Evolutionary conservation across 1,284 basidiomycete species (phyloP).

Genomic region (Ceratobasidium sp.): DNA sequence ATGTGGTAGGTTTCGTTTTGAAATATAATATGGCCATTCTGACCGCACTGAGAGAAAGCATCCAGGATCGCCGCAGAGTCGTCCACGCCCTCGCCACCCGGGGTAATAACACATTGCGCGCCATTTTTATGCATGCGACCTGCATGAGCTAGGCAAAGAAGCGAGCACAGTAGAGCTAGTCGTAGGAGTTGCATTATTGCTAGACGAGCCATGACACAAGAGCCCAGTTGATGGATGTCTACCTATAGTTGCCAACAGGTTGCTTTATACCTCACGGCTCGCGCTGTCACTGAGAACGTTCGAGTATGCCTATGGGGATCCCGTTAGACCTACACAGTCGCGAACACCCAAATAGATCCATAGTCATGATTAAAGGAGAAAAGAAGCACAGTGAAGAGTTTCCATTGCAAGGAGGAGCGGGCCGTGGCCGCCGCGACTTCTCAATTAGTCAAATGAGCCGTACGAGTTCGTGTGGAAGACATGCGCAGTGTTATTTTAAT

Average conservation of each 20-base stretch:
- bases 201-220: too few species aligned
- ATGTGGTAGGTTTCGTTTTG: constrained; percentile 38
- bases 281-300: neutral
- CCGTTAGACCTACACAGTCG: too few species aligned
- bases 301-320: too few species aligned
- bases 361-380: constrained; percentile 15
- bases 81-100: constrained; percentile 25
- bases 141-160: neutral
- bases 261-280: neutral
- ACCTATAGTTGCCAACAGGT: neutral
- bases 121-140: constrained; percentile 13
- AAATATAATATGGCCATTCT: constrained; percentile 32
- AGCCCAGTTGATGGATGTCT: too few species aligned
- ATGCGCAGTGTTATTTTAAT: neutral
- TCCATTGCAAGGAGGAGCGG: neutral
- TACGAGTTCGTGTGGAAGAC: neutral
- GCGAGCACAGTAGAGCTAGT: neutral
- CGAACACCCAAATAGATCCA: too few species aligned
- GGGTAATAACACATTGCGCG: constrained; percentile 17
- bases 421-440: constrained; percentile 11
- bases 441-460: neutral
- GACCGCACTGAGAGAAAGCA: constrained; percentile 29
- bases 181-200: neutral
- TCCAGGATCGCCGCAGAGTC: constrained; percentile 26
- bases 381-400: neutral